These are phyloP conservation scores for Hsuehochloa calcarea DNA, from an alignment of 176 grass and related monocot species.

Conservation along the genomic window DNA sequence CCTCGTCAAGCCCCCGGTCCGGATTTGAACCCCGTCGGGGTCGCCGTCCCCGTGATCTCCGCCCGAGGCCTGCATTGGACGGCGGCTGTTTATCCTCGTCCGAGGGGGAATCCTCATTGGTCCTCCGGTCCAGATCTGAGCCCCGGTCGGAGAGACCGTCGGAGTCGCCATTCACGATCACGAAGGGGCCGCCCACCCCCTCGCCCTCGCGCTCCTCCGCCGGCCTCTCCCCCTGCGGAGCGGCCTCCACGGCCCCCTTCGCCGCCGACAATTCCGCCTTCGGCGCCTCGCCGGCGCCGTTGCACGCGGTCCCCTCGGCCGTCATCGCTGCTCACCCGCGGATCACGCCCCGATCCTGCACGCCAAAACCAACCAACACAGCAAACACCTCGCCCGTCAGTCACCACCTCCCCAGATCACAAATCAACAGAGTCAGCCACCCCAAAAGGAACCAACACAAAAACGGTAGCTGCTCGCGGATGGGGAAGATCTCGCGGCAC, in stretches of 20 bases:
- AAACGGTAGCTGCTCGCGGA: background rate
- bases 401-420: background rate
- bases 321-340: slow-evolving; percentile 45
- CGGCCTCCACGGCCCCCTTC: background rate
- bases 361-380: background rate
- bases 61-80: slow-evolving; percentile 22
- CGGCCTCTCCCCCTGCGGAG: slow-evolving; percentile 21
- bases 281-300: slow-evolving; percentile 30
- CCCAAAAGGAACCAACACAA: background rate
- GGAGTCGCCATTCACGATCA: slow-evolving; percentile 53
- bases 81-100: slow-evolving; percentile 9
- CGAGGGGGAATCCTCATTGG: slow-evolving; percentile 2
- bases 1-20: background rate
- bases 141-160: slow-evolving; percentile 34
- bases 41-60: slow-evolving; percentile 35
- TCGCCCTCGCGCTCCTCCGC: slow-evolving; percentile 41
- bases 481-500: background rate
- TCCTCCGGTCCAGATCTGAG: slow-evolving; percentile 29
- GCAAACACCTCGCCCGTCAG: background rate
- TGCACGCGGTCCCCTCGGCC: slow-evolving; percentile 45
- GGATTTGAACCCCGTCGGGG: slow-evolving; percentile 45
- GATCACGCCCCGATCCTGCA: slow-evolving; percentile 51
- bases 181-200: slow-evolving; percentile 41
- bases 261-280: slow-evolving; percentile 38
- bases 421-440: background rate